Evolutionary conservation across 441 rosid species (phyloP), one percentile per base, ranked within the genome.

Genomic region (Geranium incanum): DNA sequence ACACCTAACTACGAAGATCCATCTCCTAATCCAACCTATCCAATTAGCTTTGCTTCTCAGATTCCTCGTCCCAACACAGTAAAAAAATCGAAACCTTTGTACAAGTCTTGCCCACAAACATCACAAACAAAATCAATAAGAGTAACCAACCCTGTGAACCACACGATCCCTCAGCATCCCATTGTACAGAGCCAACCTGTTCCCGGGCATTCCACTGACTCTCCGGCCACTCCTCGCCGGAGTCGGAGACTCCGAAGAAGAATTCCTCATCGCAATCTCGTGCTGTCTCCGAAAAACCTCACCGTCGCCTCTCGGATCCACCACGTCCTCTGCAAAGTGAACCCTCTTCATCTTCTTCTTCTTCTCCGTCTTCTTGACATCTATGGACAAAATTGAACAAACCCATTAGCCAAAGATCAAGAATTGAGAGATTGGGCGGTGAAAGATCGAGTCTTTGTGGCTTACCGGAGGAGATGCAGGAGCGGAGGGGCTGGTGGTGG

Each of bases 161-260:
- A 57, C 80, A 33, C 90, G 92, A 80, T 89, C 95, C 23, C 84
- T 83, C 4, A 87, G 78, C 67, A 86, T 86, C 15, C 89, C 95
- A 60, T 79, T 81, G 81, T 87, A 89, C 7, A 89, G 88, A 68
- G 90, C 95, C 60, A 75, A 66, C 76, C 92, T 84, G 65, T 89
- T 87, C 19, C 77, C 89, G 15, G 90, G 90, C 84, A 87, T 86
- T 81, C 71, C 79, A 15, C 79, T 79, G 18, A 21, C 75, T 43
- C 70, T 68, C 55, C n/a, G 62, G 36, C 70, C 55, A 6, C 62
- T 71, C 18, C 11, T 80, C 50, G 78, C 57, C 0, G 81, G 38
- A 3, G 78, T 45, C 41, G 74, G n/a, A 7, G 69, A 21, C 48
- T 66, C 15, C 5, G 4, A 1, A 4, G 41, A 3, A 13, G 73